phyloP scores from a whole-genome alignment of 2,329 filamentous ascomycete genomes.

The Phialophora expanda region DNA sequence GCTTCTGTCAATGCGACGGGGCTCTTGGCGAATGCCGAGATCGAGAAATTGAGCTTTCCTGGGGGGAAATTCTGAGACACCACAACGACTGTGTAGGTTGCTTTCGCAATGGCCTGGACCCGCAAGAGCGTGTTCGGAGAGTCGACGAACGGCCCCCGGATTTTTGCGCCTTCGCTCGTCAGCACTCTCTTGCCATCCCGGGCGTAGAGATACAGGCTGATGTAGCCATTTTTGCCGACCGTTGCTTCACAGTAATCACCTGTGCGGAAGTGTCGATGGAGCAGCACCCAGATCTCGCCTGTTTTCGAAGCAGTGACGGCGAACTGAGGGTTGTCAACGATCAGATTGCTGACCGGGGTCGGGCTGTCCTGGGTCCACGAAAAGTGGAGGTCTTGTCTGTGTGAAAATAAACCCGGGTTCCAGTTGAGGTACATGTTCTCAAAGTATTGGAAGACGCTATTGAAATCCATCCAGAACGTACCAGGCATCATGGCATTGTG shows the following conservation, averaged over 20 bases:
- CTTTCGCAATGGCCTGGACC: slow-evolving; percentile 63
- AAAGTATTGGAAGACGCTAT: slow-evolving; percentile 87
- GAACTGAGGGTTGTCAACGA: slow-evolving; percentile 69
- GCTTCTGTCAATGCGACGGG: slow-evolving; percentile 68
- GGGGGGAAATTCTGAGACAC: slow-evolving; percentile 79
- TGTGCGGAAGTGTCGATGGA: slow-evolving; percentile 83
- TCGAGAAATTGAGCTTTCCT: slow-evolving; percentile 78
- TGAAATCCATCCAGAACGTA: slow-evolving; percentile 92
- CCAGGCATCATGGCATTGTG: slow-evolving; percentile 58
- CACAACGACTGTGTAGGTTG: slow-evolving; percentile 68
- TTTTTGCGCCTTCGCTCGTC: slow-evolving; percentile 71
- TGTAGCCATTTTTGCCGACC: slow-evolving; percentile 72
- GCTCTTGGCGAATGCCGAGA: slow-evolving; percentile 77
- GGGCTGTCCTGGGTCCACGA: slow-evolving; percentile 70
- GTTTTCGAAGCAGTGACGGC: slow-evolving; percentile 58
- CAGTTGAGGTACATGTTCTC: slow-evolving; percentile 97
- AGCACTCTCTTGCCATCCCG: slow-evolving; percentile 73
- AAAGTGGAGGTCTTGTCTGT: slow-evolving; percentile 89
- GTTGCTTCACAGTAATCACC: slow-evolving; percentile 61
- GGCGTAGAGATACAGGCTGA: slow-evolving; percentile 82
- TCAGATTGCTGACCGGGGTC: slow-evolving; percentile 31
- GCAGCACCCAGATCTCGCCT: slow-evolving; percentile 78
- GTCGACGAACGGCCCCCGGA: slow-evolving; percentile 86
- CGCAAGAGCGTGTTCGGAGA: slow-evolving; percentile 88
- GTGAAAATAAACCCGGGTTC: slow-evolving; percentile 82